phyloP scores from a whole-genome alignment of 1,139 yeast genomes.

The Ashbya aceris region DNA sequence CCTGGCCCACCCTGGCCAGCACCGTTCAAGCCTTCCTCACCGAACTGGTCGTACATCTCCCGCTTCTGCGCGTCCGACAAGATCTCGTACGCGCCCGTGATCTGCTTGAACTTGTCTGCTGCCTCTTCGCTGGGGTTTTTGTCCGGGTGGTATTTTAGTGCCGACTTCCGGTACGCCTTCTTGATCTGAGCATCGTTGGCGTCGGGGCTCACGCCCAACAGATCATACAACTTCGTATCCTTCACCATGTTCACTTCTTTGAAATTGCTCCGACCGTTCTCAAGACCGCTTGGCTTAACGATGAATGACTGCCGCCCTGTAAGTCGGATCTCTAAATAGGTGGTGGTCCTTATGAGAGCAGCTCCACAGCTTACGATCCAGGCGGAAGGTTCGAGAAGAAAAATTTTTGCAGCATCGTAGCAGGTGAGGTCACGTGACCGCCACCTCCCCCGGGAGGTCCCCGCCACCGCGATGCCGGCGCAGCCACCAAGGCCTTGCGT shows the following conservation, averaged over 20 bases:
- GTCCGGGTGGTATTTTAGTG: constrained; percentile 93
- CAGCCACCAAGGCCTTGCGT: too few relatives aligned
- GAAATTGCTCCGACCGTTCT: background rate
- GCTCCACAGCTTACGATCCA: background rate
- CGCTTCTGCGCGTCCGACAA: constrained; percentile 83
- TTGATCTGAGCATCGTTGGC: constrained; percentile 82
- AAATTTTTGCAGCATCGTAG: constrained; percentile 1
- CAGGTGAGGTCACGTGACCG: constrained; percentile 1
- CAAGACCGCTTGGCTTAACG: too few relatives aligned
- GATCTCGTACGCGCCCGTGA: constrained; percentile 83
- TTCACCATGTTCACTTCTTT: constrained; percentile 54
- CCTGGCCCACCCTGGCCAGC: constrained; percentile 60
- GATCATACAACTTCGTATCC: constrained; percentile 82
- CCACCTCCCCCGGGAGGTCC: too few relatives aligned
- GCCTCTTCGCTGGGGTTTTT: constrained; percentile 85
- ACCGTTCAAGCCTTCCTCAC: constrained; percentile 84
- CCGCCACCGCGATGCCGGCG: too few relatives aligned
- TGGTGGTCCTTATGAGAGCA: background rate
- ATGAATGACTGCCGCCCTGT: too few relatives aligned
- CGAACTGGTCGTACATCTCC: constrained; percentile 78
- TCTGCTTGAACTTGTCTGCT: constrained; percentile 91
- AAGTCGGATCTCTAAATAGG: too few relatives aligned
- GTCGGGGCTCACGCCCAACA: constrained; percentile 67
- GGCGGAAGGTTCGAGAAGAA: constrained; percentile 4
- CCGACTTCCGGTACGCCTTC: constrained; percentile 90